phyloP scores from a whole-genome alignment of 805 yeast genomes.

The Nakazawaea ernobii region DNA sequence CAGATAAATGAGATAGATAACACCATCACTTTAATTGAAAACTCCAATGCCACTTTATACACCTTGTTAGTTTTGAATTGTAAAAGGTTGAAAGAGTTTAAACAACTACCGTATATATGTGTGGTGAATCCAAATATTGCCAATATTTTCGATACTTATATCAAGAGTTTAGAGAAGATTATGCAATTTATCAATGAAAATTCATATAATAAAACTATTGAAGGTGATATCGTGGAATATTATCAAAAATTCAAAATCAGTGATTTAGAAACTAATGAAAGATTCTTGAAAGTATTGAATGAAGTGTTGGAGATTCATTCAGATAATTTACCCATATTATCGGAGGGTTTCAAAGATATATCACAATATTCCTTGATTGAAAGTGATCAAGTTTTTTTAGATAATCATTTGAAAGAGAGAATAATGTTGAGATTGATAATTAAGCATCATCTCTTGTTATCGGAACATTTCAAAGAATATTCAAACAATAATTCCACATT shows the following conservation, averaged over 20 bases:
- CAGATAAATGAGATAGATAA: slow-evolving; percentile 24
- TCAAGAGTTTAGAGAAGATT: slow-evolving; percentile 57
- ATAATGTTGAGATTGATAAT: slow-evolving; percentile 83
- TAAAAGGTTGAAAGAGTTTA: slow-evolving; percentile 61
- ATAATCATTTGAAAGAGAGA: slow-evolving; percentile 73
- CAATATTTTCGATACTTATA: slow-evolving; percentile 66
- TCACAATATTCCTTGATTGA: slow-evolving; percentile 26
- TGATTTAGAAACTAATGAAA: slow-evolving; percentile 46
- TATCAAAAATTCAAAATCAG: slow-evolving; percentile 28
- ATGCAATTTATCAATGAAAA: slow-evolving; percentile 34
- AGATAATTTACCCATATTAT: slow-evolving; percentile 75
- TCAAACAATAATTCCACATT: slow-evolving; percentile 30
- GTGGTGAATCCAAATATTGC: slow-evolving; percentile 85
- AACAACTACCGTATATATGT: slow-evolving; percentile 76
- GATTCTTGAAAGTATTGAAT: slow-evolving; percentile 47
- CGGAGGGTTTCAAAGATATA: slow-evolving; percentile 70
- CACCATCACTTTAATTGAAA: slow-evolving; percentile 28
- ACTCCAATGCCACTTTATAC: slow-evolving; percentile 53
- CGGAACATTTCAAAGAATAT: slow-evolving; percentile 28
- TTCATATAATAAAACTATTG: not conserved
- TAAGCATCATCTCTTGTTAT: slow-evolving; percentile 72
- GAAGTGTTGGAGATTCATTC: slow-evolving; percentile 70
- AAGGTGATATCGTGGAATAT: slow-evolving; percentile 20
- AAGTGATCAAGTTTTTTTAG: slow-evolving; percentile 44
- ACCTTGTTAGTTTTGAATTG: slow-evolving; percentile 59